Conservation (phyloP, 306 rosid genomes). For the Rosa rugosa region DNA sequence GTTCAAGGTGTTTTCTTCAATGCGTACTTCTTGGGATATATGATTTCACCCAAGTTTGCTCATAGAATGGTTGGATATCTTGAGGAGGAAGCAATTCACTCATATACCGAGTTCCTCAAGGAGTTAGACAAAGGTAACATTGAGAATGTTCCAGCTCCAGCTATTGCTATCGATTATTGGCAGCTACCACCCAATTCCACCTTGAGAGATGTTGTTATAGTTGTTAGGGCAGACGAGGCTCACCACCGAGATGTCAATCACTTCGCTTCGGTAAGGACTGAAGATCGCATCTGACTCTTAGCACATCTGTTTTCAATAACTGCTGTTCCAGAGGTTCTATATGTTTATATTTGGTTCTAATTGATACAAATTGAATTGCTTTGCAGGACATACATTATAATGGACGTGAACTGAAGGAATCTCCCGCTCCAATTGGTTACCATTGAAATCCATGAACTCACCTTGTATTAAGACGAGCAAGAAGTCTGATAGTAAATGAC, state of each 20-base stretch:
- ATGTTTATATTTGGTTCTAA: neutral
- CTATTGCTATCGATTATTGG: slow-evolving; percentile 79
- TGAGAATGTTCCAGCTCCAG: slow-evolving; percentile 68
- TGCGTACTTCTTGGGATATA: slow-evolving; percentile 64
- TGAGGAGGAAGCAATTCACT: slow-evolving; percentile 78
- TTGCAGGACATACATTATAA: slow-evolving; percentile 74
- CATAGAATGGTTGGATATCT: slow-evolving; percentile 86
- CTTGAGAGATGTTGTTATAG: slow-evolving; percentile 61
- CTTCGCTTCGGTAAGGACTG: slow-evolving; percentile 60
- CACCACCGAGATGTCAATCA: slow-evolving; percentile 85
- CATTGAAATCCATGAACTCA: slow-evolving; percentile 33
- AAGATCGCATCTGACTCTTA: neutral
- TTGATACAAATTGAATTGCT: neutral
- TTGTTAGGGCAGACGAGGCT: slow-evolving; percentile 76
- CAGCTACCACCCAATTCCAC: slow-evolving; percentile 57
- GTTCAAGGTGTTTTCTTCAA: slow-evolving; percentile 81
- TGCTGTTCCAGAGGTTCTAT: neutral
- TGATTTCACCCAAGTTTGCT: slow-evolving; percentile 66
- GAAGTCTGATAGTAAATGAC: neutral
- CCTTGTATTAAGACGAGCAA: neutral
- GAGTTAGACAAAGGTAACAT: slow-evolving; percentile 70
- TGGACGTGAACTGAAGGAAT: slow-evolving; percentile 56
- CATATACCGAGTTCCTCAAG: slow-evolving; percentile 74
- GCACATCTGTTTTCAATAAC: neutral
- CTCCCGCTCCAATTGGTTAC: slow-evolving; percentile 71